Evolutionary conservation across 1,139 yeast species (phyloP).

Genomic region (Wickerhamiella pararugosa): DNA sequence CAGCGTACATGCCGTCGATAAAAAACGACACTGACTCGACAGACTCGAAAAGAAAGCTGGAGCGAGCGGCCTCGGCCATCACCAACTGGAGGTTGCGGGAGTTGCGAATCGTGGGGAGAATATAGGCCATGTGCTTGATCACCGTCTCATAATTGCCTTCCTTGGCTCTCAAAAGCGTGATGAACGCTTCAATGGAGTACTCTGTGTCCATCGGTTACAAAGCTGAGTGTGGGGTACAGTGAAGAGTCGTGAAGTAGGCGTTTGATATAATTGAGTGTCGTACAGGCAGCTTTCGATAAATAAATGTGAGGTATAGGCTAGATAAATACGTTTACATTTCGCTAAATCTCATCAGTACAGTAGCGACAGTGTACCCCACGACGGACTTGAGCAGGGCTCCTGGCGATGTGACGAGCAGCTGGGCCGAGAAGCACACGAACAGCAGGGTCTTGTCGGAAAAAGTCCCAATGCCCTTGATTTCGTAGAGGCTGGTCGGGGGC

Average conservation of each 20-base stretch:
- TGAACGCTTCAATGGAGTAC: slow-evolving; percentile 4
- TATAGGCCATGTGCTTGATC: slow-evolving; percentile 8
- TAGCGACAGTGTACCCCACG: slow-evolving; percentile 5
- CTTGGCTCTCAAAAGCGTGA: slow-evolving; percentile 1
- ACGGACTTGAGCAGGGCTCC: slow-evolving; percentile 5
- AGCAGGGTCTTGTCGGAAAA: slow-evolving; percentile 42
- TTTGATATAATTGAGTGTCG: too few species aligned
- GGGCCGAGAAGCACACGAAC: slow-evolving; percentile 36
- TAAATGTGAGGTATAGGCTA: neutral
- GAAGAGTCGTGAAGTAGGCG: too few species aligned
- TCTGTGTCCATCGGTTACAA: slow-evolving; percentile 2
- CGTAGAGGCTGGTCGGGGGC: slow-evolving; percentile 49
- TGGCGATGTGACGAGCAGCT: slow-evolving; percentile 17
- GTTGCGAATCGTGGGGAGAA: slow-evolving; percentile 43
- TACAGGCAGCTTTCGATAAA: too few species aligned
- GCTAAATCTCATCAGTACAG: neutral
- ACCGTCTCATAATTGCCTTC: neutral
- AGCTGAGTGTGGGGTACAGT: neutral
- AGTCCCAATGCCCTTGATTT: slow-evolving; percentile 21
- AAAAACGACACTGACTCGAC: slow-evolving; percentile 10
- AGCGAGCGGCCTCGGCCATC: slow-evolving; percentile 34
- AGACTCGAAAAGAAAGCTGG: slow-evolving; percentile 1
- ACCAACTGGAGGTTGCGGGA: slow-evolving; percentile 41
- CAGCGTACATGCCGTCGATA: slow-evolving; percentile 27
- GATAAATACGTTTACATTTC: neutral